A percentile compares a stretch with the other conserved stretches of the same genome.
These are phyloP conservation scores for Begonia fuchsioides DNA, from an alignment of 306 rosid genomes.

Conservation along the genomic window DNA sequence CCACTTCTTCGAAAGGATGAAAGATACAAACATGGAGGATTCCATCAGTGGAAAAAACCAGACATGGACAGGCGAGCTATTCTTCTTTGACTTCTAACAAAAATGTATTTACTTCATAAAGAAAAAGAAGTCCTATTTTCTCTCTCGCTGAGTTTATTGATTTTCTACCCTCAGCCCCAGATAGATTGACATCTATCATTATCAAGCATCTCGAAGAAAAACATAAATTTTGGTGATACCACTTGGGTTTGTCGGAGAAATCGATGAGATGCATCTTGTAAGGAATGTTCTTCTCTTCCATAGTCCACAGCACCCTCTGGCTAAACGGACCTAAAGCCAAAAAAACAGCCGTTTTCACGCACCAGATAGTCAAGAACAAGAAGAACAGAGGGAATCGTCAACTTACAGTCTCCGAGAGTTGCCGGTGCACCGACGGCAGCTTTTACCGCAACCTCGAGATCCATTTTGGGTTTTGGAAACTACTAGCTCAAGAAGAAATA, in stretches of 20 bases:
- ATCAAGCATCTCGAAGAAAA: background rate
- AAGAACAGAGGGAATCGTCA: background rate
- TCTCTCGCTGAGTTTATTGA: too few relatives aligned
- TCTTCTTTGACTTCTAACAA: too few relatives aligned
- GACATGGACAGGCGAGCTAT: background rate
- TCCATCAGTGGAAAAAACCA: too few relatives aligned
- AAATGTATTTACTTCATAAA: too few relatives aligned
- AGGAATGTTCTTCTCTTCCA: conserved; percentile 75
- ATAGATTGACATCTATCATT: too few relatives aligned
- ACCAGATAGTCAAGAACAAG: conserved; percentile 6
- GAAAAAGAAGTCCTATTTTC: too few relatives aligned
- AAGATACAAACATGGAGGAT: background rate
- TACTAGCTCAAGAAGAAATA: too few relatives aligned
- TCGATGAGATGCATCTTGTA: conserved; percentile 37
- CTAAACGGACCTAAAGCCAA: conserved; percentile 53
- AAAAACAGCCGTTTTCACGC: background rate
- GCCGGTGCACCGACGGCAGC: conserved; percentile 55
- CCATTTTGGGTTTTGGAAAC: too few relatives aligned
- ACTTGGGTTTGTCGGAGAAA: conserved; percentile 49
- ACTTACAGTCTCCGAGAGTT: conserved; percentile 61
- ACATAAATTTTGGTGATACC: conserved; percentile 21
- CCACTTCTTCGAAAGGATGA: conserved; percentile 4
- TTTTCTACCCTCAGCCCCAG: background rate
- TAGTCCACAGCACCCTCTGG: conserved; percentile 63
- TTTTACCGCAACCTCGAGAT: conserved; percentile 45